Evolutionary conservation across 768 basidiomycete species (phyloP), one percentile per base, ranked within the genome.

Genomic region (Dentipellis fragilis): DNA sequence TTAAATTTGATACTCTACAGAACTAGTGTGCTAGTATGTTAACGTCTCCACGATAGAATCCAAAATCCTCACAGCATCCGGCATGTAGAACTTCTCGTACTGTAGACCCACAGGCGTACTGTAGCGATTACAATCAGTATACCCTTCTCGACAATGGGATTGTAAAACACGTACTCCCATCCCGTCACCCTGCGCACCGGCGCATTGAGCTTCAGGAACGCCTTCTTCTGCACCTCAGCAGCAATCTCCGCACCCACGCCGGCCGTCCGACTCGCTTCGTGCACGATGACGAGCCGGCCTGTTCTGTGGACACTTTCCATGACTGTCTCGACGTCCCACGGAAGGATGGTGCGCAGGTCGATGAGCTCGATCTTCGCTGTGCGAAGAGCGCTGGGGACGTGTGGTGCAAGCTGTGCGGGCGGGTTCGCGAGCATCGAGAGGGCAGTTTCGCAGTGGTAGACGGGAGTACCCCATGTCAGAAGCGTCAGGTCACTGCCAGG

Each of bases 21-120:
- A 14, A 48, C 70, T 63, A 35, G 9, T 34, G 29, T 49, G 48
- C 11, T 49, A 90, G 67, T 84, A 95, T 23, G 76, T 69, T 62
- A 95, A 73, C 2, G 92, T 93, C 67, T 93, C 88, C 49, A 94
- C 75, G 10, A 94, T 72, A 21, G 83, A 87, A 64, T 95, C 93
- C 57, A 93, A 67, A 40, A 96, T 74, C 51, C 92, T 79, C 59
- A 97, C 75, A 2, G 86, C 75, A 66, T 96, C 93, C 1, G 93
- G 93, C 63, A 93, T 84, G 70, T 87, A 83, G 69, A 96, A 95
- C 70, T 90, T 93, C 73, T 97, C 93, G 63, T 81, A 96, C 55
- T 87, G 84, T 60, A 96, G 72, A 37, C 81, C 87, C 21, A 83
- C 83, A 2, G 93, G 93, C n/a, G 84, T 81, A 61, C 90, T 93